Conservation (phyloP, 352 stramenopile genomes). For the Elongisporangium prolatum region DNA sequence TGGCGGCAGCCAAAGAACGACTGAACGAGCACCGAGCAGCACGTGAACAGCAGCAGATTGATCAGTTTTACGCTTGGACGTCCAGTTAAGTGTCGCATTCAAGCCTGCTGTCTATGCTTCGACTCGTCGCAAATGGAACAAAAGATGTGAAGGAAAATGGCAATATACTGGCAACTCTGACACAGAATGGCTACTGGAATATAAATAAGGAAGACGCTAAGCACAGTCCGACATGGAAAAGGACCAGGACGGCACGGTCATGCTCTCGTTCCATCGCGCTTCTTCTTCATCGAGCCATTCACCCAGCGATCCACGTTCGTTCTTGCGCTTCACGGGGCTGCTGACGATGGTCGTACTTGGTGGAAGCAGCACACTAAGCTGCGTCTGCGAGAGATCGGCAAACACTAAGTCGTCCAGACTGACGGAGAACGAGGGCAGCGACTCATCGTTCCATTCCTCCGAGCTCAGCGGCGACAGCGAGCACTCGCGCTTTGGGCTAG, state of each 20-base stretch:
- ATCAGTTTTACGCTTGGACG: not conserved
- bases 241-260: constrained; percentile 50
- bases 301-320: constrained; percentile 29
- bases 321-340: constrained; percentile 9
- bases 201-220: not conserved
- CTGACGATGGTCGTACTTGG: constrained; percentile 4
- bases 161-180: not conserved
- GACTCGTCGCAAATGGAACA: too few relatives aligned
- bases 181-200: not conserved
- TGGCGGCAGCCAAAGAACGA: not conserved
- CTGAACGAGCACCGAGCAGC: not conserved
- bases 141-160: not conserved
- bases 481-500: constrained; percentile 4
- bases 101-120: not conserved
- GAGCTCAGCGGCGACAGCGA: constrained; percentile 52
- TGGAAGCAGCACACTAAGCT: constrained; percentile 15
- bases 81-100: too few relatives aligned
- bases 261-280: constrained; percentile 47
- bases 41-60: constrained; percentile 1
- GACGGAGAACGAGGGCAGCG: constrained; percentile 21
- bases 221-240: constrained; percentile 17
- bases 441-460: constrained; percentile 54
- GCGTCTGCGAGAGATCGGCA: constrained; percentile 35
- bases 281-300: constrained; percentile 62
- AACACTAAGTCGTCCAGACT: constrained; percentile 43